Conservation (phyloP, 208 protist species). For the Trypanosoma cruzi region DNA sequence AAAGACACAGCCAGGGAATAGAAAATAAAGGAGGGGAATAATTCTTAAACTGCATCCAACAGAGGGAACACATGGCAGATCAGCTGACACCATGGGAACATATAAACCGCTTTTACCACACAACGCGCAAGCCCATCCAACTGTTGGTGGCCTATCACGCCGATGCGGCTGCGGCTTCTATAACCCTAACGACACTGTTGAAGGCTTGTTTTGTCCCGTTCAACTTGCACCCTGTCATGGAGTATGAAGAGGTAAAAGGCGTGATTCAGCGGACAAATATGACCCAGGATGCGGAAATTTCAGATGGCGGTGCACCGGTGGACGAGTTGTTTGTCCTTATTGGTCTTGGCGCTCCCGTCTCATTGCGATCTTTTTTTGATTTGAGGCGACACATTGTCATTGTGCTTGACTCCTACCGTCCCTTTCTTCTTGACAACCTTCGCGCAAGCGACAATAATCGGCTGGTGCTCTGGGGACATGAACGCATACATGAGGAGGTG, state of each 20-base stretch:
- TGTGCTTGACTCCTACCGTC: conserved; percentile 78
- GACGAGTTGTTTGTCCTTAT: conserved; percentile 84
- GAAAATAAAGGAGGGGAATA: not conserved
- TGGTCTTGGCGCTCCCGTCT: conserved; percentile 66
- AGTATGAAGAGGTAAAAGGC: conserved; percentile 54
- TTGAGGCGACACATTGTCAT: conserved; percentile 70
- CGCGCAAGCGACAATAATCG: conserved; percentile 46
- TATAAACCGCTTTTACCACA: conserved; percentile 63
- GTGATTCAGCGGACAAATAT: conserved; percentile 60
- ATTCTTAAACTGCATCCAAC: not conserved
- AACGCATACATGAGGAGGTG: conserved; percentile 64
- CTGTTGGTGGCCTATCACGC: conserved; percentile 67
- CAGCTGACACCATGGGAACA: conserved; percentile 58
- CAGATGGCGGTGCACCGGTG: conserved; percentile 23
- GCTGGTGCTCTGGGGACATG: conserved; percentile 67
- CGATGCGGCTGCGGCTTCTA: conserved; percentile 78
- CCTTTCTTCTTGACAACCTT: conserved; percentile 76
- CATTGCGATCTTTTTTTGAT: conserved; percentile 66
- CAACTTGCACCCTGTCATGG: conserved; percentile 72
- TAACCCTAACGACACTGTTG: conserved; percentile 69
- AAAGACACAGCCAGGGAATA: not conserved
- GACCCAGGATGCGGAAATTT: conserved; percentile 53
- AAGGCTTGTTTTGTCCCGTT: conserved; percentile 76
- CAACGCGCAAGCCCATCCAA: conserved; percentile 68
- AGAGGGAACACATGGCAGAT: conserved; percentile 16